Evolutionary conservation across 2,329 filamentous ascomycete genomes (phyloP), one percentile per base, ranked within the genome.

Genomic region (Truncatella angustata): DNA sequence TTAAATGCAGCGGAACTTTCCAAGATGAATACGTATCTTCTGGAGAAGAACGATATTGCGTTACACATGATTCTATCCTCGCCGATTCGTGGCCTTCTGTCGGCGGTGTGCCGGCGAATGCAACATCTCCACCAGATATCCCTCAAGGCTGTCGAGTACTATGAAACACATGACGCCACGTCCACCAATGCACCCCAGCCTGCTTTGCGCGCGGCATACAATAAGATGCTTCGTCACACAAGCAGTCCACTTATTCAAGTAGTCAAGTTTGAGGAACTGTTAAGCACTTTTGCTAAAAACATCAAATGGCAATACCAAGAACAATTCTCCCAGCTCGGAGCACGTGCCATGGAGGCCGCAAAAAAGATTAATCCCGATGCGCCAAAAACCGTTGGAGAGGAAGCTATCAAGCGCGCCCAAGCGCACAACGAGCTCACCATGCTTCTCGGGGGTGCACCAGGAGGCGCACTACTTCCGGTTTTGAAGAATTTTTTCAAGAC

Each of bases 31-130:
- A 60, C 66, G 2, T 80, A 84, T 56, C 69, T 87, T 6, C 74
- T 78, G 11, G 67, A 73, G 34, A 76, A 74, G 42, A 81, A 84
- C 57, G 78, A 84, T 39, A 75, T 86, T 32, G 75, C 81, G 1
- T 68, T 87, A 10, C 82, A 87, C 57, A 70, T 87, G 40, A 66
- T 94, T 18, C 79, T 95, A 26, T 88, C 85, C 61, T 91, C 88
- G 26, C 84, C 87, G 49, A 87, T 87, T 10, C 82, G 91, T 11
- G 82, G 84, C 18, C 87, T 93, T 56, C 75, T 95, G 20, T 82
- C 83, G 23, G 84, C 87, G 26, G 76, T 85, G 44, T 88, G 84
- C 66, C 84, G 84, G 36, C 81, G 85, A 26, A 74, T 91, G 20
- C 68, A 72, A 4, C 79, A 84, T 56, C 71, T 88, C 57, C 76